phyloP scores from a whole-genome alignment of 805 yeast species.

The Barnettozyma sp. region DNA sequence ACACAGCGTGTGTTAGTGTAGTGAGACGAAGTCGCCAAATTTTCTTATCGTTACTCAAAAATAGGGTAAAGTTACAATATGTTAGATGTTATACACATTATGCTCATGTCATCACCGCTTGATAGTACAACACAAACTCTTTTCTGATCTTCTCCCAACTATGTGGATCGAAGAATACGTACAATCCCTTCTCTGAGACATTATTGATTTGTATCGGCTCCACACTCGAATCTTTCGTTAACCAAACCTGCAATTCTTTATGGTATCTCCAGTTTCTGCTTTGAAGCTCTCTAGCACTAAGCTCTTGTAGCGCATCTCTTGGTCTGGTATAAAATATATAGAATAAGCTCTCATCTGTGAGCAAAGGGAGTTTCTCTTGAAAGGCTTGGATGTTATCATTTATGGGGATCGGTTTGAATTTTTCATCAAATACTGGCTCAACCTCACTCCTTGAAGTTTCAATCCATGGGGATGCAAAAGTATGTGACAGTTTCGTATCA shows the following conservation, averaged over 20 bases:
- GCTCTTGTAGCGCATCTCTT: slow-evolving; percentile 85
- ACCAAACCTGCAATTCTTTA: slow-evolving; percentile 92
- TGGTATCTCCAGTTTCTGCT: slow-evolving; percentile 96
- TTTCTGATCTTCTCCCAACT: slow-evolving; percentile 91
- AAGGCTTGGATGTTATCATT: slow-evolving; percentile 11
- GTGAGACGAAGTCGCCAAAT: too few relatives aligned
- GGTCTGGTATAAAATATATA: slow-evolving; percentile 93
- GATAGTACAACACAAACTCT: slow-evolving; percentile 55
- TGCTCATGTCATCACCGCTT: slow-evolving; percentile 44
- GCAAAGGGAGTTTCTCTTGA: slow-evolving; percentile 45
- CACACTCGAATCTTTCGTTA: slow-evolving; percentile 84
- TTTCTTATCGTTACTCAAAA: too few relatives aligned
- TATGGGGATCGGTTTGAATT: slow-evolving; percentile 29
- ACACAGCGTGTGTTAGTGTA: too few relatives aligned
- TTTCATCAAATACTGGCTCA: slow-evolving; percentile 72
- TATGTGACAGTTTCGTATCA: slow-evolving; percentile 42
- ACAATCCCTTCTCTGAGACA: slow-evolving; percentile 87
- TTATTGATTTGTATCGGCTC: slow-evolving; percentile 80
- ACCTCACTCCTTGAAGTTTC: slow-evolving; percentile 88
- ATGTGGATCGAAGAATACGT: slow-evolving; percentile 91
- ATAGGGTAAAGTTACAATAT: too few relatives aligned
- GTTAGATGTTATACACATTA: not conserved
- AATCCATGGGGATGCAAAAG: slow-evolving; percentile 90
- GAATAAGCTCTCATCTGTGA: slow-evolving; percentile 88
- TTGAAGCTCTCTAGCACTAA: slow-evolving; percentile 86